Conservation (phyloP, 1,284 basidiomycete genomes). For the Trametes sp. region DNA sequence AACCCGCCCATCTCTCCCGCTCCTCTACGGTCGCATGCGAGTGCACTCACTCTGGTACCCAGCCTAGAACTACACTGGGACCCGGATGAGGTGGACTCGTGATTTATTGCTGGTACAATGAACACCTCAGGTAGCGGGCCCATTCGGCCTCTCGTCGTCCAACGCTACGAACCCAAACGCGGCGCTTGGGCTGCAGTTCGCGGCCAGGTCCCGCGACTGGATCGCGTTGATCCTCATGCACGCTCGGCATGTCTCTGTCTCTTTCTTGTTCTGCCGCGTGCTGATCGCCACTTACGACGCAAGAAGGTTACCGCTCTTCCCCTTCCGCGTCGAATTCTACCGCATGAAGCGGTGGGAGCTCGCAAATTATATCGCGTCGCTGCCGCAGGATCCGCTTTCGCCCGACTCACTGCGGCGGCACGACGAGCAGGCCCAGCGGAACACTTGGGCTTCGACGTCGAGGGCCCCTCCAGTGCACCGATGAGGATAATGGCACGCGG, state of each 20-base stretch:
- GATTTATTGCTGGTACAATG: too few species aligned
- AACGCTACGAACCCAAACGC: slow-evolving; percentile 28
- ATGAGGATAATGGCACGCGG: slow-evolving; percentile 23
- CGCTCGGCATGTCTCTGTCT: slow-evolving; percentile 60
- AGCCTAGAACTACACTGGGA: too few species aligned
- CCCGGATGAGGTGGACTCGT: too few species aligned
- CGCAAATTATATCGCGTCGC: slow-evolving; percentile 58
- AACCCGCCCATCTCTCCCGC: too few species aligned
- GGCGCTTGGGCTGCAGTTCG: slow-evolving; percentile 28
- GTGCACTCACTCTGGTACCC: too few species aligned
- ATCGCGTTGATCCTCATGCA: slow-evolving; percentile 92
- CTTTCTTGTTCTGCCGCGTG: too few species aligned
- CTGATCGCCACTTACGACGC: too few species aligned
- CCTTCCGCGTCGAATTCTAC: slow-evolving; percentile 83
- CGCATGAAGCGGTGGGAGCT: slow-evolving; percentile 84
- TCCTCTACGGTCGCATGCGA: too few species aligned
- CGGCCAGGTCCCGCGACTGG: slow-evolving; percentile 72
- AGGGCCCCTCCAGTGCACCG: slow-evolving; percentile 31
- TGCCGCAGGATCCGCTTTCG: slow-evolving; percentile 41
- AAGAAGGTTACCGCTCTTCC: slow-evolving; percentile 91
- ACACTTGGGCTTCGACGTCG: slow-evolving; percentile 59
- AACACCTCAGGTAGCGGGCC: too few species aligned
- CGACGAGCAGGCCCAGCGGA: slow-evolving; percentile 55
- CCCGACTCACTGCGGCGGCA: slow-evolving; percentile 54
- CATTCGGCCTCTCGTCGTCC: slow-evolving; percentile 1